Evolutionary conservation across 768 basidiomycete genomes (phyloP), one percentile per base, ranked within the genome.

Genomic region (Auricularia heimuer): DNA sequence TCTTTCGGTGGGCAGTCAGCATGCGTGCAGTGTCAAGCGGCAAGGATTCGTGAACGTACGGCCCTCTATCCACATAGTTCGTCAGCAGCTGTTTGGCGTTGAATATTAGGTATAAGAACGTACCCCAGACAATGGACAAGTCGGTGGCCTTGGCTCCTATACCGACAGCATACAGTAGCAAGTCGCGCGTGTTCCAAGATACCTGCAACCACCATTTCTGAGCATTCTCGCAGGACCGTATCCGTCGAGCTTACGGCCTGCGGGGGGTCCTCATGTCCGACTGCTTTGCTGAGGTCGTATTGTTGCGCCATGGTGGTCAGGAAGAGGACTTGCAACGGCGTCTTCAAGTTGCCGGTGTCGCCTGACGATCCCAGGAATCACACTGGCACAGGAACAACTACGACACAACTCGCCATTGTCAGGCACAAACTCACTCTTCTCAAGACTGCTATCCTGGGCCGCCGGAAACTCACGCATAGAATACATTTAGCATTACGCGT

Each of bases 141-240:
- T 94, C 91, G 62, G 88, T 80, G 47, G 79, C 79, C 75, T 90
- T 92, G 16, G 90, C 90, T 14, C 92, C 93, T 44, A 94, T 86
- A 14, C 90, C 90, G 33, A 85, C 77, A 12, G 90, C 88, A 68
- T 93, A 94, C 1, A 84, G 82, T 66, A 94, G 76, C 18, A 93
- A 76, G 75, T 94, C 92, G 62, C 91, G 84, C 75, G 87, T 86
- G 72, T 89, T 92, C 92, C 92, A 94, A 1, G 83, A 75, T 33
- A 91, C 92, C 90, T 92, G 42, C 21, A 24, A 51, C 42, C 64
- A 3, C 63, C 29, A 29, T 29, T 29, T 29, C 1, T 56, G 29
- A 7, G 33, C 39, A 42, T 51, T 16, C 16, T 45, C 33, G 11
- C 14, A 56, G 42, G 44, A 56, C 10, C 3, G 11, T 29, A 44